These are phyloP conservation scores for Pyrrhoderma lamaoense DNA, from an alignment of 1,284 basidiomycete species.

Conservation along the genomic window DNA sequence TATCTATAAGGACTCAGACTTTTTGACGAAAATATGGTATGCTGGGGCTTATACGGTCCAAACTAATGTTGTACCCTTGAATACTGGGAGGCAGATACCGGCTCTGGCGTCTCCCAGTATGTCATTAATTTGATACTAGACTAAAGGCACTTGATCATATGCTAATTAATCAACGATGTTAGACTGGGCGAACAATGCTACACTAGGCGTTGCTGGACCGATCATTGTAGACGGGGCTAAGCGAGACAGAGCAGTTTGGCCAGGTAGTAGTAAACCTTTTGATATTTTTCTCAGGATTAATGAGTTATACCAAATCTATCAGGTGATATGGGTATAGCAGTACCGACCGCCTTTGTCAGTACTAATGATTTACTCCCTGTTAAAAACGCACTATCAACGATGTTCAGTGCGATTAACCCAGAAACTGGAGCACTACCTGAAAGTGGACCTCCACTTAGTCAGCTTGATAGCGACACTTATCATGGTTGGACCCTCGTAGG, in stretches of 20 bases:
- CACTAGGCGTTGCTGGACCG: slow-evolving; percentile 47
- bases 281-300: too few relatives aligned
- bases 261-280: too few relatives aligned
- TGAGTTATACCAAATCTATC: too few relatives aligned
- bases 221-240: slow-evolving; percentile 61
- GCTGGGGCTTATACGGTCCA: slow-evolving; percentile 57
- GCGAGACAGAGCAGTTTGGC: slow-evolving; percentile 54
- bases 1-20: slow-evolving; percentile 32
- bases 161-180: slow-evolving; percentile 25
- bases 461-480: slow-evolving; percentile 43
- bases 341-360: slow-evolving; percentile 53
- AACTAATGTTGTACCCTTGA: slow-evolving; percentile 45
- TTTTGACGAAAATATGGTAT: slow-evolving; percentile 55
- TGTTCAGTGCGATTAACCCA: slow-evolving; percentile 48
- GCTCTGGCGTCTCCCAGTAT: slow-evolving; percentile 31
- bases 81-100: slow-evolving; percentile 48
- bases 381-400: slow-evolving; percentile 48
- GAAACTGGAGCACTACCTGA: slow-evolving; percentile 47
- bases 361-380: slow-evolving; percentile 51
- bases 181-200: slow-evolving; percentile 56
- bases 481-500: slow-evolving; percentile 42
- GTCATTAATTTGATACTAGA: background rate
- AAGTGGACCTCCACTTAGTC: slow-evolving; percentile 50
- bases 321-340: slow-evolving; percentile 59
- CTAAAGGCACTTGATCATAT: slow-evolving; percentile 18